Evolutionary conservation across 2,329 filamentous ascomycete genomes (phyloP), one percentile per base, ranked within the genome.

Genomic region (Allantophomopsis lycopodina): DNA sequence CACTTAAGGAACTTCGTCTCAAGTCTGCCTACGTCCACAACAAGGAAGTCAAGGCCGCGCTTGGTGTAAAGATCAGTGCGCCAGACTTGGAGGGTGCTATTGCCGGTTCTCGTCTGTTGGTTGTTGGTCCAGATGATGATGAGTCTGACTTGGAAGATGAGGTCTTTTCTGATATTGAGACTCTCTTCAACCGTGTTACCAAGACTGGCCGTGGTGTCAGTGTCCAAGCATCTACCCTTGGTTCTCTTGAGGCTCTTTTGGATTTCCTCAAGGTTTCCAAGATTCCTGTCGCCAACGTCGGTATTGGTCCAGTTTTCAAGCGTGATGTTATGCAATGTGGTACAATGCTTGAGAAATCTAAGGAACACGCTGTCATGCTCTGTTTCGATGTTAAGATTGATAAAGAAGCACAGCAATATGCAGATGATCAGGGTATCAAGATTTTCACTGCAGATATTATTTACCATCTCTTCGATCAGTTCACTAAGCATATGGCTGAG

Each of bases 301-400:
- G 86, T 43, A 96, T 98, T 54, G 91, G 91, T 36, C 91, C 91
- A 2, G 89, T 98, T 32, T 96, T 84, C 75, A 95, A 95, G 70
- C 85, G 91, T 54, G 91, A 98, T 62, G 84, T 98, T 40, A 91
- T 96, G 74, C 88, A 79, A 77, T 73, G 85, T 67, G 88, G 86
- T 55, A 83, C 85, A 50, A 98, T 98, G 91, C 61, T 96, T 54
- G 91, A 98, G 63, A 96, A 95, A 66, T 74, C 80, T 13, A 86
- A 86, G 49, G 88, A 98, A 57, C 93, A 80, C 51, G 91, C 91
- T n/a, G 85, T 96, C 58, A 98, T 98, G 91, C 78, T 98, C 38
- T 96, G 91, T 61, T 98, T 98, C 71, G 93, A 98, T 60, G 91
- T 98, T 64, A 96, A 95, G 68, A 85, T 98, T 13, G 91, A 98